These are phyloP conservation scores for Sordariomycetes sp. DNA, from an alignment of 2,329 filamentous ascomycete species.

Conservation along the genomic window DNA sequence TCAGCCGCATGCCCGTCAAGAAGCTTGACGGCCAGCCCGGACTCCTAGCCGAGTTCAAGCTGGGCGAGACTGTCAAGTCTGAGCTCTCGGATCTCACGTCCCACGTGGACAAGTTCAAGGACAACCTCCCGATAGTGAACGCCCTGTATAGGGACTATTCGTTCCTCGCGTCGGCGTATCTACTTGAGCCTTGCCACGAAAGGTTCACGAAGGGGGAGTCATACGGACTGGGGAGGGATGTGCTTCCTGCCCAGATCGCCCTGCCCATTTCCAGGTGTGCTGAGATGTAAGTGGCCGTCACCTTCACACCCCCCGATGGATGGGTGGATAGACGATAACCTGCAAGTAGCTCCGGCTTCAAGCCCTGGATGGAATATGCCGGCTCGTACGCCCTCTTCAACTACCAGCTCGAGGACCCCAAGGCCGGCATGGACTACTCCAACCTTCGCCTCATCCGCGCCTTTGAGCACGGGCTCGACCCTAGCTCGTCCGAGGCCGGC, in stretches of 20 bases:
- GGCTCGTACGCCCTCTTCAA: slow-evolving; percentile 61
- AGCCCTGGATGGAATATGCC: slow-evolving; percentile 85
- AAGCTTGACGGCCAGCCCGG: slow-evolving; percentile 64
- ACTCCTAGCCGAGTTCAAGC: slow-evolving; percentile 60
- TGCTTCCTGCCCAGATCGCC: slow-evolving; percentile 65
- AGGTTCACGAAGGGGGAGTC: slow-evolving; percentile 57
- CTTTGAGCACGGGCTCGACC: slow-evolving; percentile 83
- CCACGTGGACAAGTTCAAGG: slow-evolving; percentile 59
- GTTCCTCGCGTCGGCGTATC: slow-evolving; percentile 79
- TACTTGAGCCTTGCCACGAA: slow-evolving; percentile 85
- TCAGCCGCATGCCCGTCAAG: slow-evolving; percentile 70
- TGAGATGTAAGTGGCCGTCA: slow-evolving; percentile 58
- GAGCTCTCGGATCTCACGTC: slow-evolving; percentile 68
- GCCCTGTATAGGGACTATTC: slow-evolving; percentile 87
- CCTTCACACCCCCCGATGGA: not conserved
- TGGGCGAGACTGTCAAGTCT: slow-evolving; percentile 65
- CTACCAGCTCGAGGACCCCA: slow-evolving; percentile 49
- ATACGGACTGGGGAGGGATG: slow-evolving; percentile 69
- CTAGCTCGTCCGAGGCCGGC: slow-evolving; percentile 79
- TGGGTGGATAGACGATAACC: not conserved
- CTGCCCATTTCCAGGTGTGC: slow-evolving; percentile 75
- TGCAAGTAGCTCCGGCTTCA: slow-evolving; percentile 46
- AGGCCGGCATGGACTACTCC: slow-evolving; percentile 45
- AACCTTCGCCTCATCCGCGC: slow-evolving; percentile 79
- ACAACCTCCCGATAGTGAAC: slow-evolving; percentile 70